Conservation (phyloP, 768 basidiomycete species). For the Hebeloma cylindrosporum region DNA sequence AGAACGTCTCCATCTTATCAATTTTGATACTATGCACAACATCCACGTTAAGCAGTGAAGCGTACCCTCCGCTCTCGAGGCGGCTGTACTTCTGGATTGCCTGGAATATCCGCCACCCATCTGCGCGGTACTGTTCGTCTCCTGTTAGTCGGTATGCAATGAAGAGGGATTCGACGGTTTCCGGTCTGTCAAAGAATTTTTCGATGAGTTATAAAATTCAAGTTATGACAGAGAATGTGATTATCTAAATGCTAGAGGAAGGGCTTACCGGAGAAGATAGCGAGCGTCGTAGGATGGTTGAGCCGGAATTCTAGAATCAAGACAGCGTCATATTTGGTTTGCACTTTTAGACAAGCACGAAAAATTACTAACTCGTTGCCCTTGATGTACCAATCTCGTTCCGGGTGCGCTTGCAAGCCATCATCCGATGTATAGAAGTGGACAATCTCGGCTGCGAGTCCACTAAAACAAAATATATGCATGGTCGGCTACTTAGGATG, state of each 20-base stretch:
- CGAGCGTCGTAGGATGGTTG: slow-evolving; percentile 75
- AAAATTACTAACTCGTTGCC: slow-evolving; percentile 59
- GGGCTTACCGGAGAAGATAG: slow-evolving; percentile 78
- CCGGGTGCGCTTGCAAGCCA: slow-evolving; percentile 40
- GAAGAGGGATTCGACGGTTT: slow-evolving; percentile 93
- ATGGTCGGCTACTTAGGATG: slow-evolving; percentile 25
- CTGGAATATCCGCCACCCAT: slow-evolving; percentile 90
- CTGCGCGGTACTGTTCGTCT: slow-evolving; percentile 72
- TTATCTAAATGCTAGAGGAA: neutral
- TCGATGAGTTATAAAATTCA: neutral
- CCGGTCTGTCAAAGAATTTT: slow-evolving; percentile 53
- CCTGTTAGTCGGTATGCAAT: slow-evolving; percentile 88
- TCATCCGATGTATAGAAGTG: slow-evolving; percentile 71
- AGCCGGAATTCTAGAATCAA: slow-evolving; percentile 25
- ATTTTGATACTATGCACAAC: slow-evolving; percentile 61
- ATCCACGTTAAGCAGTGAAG: slow-evolving; percentile 84
- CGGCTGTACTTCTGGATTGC: slow-evolving; percentile 85
- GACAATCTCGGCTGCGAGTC: slow-evolving; percentile 85
- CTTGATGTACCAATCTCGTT: slow-evolving; percentile 89
- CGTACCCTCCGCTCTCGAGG: slow-evolving; percentile 80
- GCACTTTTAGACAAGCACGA: too few relatives aligned
- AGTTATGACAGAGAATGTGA: neutral
- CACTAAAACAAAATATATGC: slow-evolving; percentile 41
- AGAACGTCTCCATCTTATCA: slow-evolving; percentile 97
- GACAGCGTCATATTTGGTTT: too few relatives aligned